Percentiles rank a stretch among this genome's conserved stretches.
These are phyloP conservation scores for Scalesia atractyloides DNA, from an alignment of 129 eudicot species.

Conservation along the genomic window DNA sequence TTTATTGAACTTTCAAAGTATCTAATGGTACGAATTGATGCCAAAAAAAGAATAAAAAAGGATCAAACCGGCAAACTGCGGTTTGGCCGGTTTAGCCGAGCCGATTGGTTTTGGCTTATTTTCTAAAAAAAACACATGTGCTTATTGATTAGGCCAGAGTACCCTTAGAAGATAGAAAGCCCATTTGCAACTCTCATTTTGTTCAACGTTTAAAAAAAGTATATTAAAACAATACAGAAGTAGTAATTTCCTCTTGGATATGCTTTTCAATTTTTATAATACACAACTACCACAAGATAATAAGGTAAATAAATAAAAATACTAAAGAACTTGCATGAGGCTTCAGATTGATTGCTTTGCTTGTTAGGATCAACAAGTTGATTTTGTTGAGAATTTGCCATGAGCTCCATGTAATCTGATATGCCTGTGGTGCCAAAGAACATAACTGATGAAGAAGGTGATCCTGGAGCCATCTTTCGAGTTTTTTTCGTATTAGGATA, in stretches of 20 bases:
- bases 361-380: not conserved
- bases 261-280: not conserved
- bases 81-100: too few species aligned
- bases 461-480: conserved; percentile 23
- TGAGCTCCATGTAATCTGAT: not conserved
- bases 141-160: too few species aligned
- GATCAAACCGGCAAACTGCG: too few species aligned
- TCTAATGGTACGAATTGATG: too few species aligned
- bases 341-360: conserved; percentile 2
- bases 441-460: conserved; percentile 12
- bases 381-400: conserved; percentile 20
- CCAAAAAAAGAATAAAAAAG: too few species aligned
- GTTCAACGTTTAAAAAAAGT: not conserved
- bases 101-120: too few species aligned
- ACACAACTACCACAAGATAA: not conserved
- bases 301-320: not conserved
- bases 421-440: not conserved
- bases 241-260: not conserved
- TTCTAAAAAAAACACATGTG: too few species aligned
- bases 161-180: not conserved
- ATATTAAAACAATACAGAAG: not conserved
- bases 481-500: not conserved
- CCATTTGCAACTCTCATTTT: not conserved
- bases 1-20: too few species aligned
- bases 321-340: conserved; percentile 23